phyloP scores from a whole-genome alignment of 495 filamentous ascomycete species.

The Amphirosellinia nigrospora region DNA sequence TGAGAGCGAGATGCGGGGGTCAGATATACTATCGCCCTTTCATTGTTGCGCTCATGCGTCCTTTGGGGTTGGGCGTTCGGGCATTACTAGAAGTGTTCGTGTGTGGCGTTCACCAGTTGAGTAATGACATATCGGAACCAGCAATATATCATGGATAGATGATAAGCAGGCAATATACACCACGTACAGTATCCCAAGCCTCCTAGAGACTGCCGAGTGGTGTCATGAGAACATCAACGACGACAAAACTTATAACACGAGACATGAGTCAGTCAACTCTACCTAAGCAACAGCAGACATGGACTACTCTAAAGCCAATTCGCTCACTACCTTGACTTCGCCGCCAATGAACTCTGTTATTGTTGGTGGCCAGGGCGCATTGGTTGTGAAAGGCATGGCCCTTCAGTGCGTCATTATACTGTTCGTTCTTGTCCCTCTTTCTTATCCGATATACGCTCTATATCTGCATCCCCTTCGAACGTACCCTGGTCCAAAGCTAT shows the following conservation, averaged over 20 bases:
- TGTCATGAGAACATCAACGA: not conserved
- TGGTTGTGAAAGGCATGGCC: not conserved
- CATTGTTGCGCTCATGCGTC: too few species aligned
- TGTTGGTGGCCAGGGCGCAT: not conserved
- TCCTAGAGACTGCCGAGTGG: too few species aligned
- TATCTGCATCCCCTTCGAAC: constrained; percentile 27
- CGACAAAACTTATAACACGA: not conserved
- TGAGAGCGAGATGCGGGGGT: too few species aligned
- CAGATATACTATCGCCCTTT: too few species aligned
- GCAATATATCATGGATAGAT: too few species aligned
- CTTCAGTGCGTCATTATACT: not conserved
- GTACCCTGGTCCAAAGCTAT: constrained; percentile 28
- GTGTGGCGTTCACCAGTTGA: too few species aligned
- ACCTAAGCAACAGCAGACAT: not conserved
- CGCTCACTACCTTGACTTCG: not conserved
- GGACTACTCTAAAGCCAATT: not conserved
- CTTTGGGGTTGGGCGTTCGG: too few species aligned
- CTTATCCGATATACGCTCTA: constrained; percentile 22
- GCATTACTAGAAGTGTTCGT: too few species aligned
- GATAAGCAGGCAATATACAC: too few species aligned
- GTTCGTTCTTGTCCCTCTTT: constrained; percentile 2
- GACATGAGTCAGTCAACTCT: not conserved
- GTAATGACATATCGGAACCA: too few species aligned
- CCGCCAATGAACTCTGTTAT: not conserved
- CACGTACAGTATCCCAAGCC: too few species aligned